These are phyloP conservation scores for Annulohypoxylon moriforme DNA, from an alignment of 495 filamentous ascomycete genomes.

Conservation along the genomic window DNA sequence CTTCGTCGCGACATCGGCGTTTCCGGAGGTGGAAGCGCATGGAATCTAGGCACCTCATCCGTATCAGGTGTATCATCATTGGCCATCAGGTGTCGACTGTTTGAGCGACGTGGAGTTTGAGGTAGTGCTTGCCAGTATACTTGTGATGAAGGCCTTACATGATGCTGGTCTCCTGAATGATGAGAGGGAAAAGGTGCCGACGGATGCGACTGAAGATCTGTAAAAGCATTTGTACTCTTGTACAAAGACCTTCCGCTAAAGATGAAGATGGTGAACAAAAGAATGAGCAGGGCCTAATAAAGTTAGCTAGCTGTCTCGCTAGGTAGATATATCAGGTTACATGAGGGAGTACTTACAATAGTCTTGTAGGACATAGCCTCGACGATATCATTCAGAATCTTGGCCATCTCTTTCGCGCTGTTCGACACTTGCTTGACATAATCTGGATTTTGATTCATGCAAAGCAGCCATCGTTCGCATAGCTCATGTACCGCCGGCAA, in stretches of 20 bases:
- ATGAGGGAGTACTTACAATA: constrained; percentile 80
- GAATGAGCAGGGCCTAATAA: constrained; percentile 68
- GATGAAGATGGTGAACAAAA: constrained; percentile 67
- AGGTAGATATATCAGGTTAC: constrained; percentile 63
- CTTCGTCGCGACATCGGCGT: constrained; percentile 55
- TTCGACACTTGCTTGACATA: constrained; percentile 55
- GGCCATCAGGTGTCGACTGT: constrained; percentile 41
- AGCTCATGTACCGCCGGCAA: constrained; percentile 77
- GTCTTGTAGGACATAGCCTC: constrained; percentile 59
- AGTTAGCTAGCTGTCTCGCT: constrained; percentile 78
- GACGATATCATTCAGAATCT: constrained; percentile 61
- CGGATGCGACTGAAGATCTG: constrained; percentile 35
- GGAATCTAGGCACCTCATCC: constrained; percentile 51
- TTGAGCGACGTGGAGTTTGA: constrained; percentile 55
- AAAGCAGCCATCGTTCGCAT: constrained; percentile 83
- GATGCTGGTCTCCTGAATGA: constrained; percentile 47
- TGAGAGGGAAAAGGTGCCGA: constrained; percentile 47
- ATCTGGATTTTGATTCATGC: constrained; percentile 75
- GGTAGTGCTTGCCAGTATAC: constrained; percentile 58
- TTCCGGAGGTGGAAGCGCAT: constrained; percentile 52
- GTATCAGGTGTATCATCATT: constrained; percentile 56
- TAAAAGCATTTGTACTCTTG: constrained; percentile 43
- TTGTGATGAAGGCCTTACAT: constrained; percentile 45
- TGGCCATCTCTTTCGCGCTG: constrained; percentile 57
- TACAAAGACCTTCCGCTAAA: constrained; percentile 54